Base-by-base conservation (phyloP, 768 basidiomycete species). In the Pseudohyphozyma bogoriensis region DNA sequence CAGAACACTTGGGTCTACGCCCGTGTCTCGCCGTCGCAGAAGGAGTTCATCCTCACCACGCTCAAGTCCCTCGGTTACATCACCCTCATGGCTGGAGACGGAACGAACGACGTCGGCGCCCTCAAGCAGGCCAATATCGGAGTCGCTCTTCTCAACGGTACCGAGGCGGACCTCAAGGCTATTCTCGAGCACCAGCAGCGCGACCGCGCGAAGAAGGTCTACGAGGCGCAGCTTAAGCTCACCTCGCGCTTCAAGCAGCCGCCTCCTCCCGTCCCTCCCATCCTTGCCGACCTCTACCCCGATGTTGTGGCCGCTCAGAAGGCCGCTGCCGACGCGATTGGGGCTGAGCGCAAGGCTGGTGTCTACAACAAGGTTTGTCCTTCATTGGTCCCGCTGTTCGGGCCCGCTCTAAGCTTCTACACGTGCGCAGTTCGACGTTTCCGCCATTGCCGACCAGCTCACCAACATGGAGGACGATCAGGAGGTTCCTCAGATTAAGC, bases 1-100 rank as follows among this genome's bases (percentile, higher is more conserved):
- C 88, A 91, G 68, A 84, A 95, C 70, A 90, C 90, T 1, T 97
- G 90, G 89, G 93, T 99, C 52, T 99, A 99, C 67, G 95, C 95
- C 29, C 89, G 93, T 35, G 93, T 97, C 20, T 93, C 93, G 15
- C 95, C 95, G 3, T 76, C 81, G 0, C 95, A 97, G 73, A 99
- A 99, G 76, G 95, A 99, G 73, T 82, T 81, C 73, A 97, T 99
- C 74, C 80, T 99, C 50, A 89, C 90, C 0, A 86, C 86, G 10
- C 78, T 97, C 55, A 91, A 91, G 73, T 78, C 79, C 3, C 82
- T 95, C 29, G 93, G 93, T 28, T 99, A 89, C 72, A 80, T 80
- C 20, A 99, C 95, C 0, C 79, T 99, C 54, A 97, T 97, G 95
- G 95, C 92, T 8, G 95, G 95, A 54, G 95, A 99, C 72, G 95